Percentiles rank a stretch among this genome's conserved stretches.
These are phyloP conservation scores for Helotiales sp. DNA, from an alignment of 2,329 filamentous ascomycete genomes.

Conservation along the genomic window DNA sequence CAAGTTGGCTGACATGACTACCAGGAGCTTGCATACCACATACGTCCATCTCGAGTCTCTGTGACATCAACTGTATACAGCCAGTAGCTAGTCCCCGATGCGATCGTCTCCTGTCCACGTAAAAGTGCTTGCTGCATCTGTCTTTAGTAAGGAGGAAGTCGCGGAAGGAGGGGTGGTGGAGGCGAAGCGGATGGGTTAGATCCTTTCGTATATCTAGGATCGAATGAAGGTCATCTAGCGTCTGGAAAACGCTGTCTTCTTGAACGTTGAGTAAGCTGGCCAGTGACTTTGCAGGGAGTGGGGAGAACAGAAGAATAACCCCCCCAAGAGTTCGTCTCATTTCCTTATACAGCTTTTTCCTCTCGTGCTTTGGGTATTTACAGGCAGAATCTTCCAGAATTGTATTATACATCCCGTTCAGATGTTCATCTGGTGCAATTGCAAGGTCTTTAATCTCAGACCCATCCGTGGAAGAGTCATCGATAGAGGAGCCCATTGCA, in stretches of 20 bases:
- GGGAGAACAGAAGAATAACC: constrained; percentile 5
- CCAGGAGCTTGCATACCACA: constrained; percentile 9
- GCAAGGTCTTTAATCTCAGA: no score
- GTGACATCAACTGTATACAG: not conserved
- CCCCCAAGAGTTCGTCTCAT: constrained; percentile 10
- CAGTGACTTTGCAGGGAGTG: constrained; percentile 8
- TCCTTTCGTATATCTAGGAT: not conserved
- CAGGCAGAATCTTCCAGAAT: not conserved
- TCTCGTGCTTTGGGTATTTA: not conserved
- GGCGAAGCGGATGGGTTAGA: not conserved
- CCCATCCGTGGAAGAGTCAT: no score
- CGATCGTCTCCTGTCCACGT: not conserved
- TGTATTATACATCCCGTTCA: not conserved
- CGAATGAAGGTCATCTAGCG: not conserved
- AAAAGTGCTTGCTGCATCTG: not conserved
- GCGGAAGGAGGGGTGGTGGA: not conserved
- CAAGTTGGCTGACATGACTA: constrained; percentile 2
- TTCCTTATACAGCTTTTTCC: not conserved
- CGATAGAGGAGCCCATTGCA: no score
- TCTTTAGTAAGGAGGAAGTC: not conserved
- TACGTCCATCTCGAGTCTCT: constrained; percentile 13
- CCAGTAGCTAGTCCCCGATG: not conserved
- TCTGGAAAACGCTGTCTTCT: not conserved
- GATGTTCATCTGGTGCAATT: not conserved
- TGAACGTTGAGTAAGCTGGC: not conserved